Percentiles rank a stretch among this genome's conserved stretches.
Conservation (phyloP, 2,329 filamentous ascomycete genomes). For the Colletotrichum filicis region DNA sequence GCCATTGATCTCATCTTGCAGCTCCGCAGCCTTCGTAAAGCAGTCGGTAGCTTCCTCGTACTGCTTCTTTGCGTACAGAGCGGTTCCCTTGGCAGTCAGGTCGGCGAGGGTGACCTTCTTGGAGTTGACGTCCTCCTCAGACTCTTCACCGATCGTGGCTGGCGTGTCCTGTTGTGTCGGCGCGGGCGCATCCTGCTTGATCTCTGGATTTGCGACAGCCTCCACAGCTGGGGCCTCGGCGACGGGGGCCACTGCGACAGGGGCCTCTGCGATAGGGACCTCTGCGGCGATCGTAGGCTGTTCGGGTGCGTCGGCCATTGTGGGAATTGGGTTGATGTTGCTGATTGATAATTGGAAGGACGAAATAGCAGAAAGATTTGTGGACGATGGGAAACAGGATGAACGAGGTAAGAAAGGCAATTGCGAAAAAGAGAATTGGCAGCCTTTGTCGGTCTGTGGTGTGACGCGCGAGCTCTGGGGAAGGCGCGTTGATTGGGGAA, state of each 20-base stretch:
- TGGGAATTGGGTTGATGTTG: neutral
- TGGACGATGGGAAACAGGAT: neutral
- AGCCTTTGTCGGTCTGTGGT: slow-evolving; percentile 22
- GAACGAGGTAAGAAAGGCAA: neutral
- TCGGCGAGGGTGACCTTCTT: slow-evolving; percentile 77
- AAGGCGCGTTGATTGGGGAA: slow-evolving; percentile 38
- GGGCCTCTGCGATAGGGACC: slow-evolving; percentile 33
- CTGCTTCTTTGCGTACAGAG: slow-evolving; percentile 90
- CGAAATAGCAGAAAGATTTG: neutral
- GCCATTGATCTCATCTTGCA: slow-evolving; percentile 92
- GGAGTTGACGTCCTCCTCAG: slow-evolving; percentile 59
- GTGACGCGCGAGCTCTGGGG: slow-evolving; percentile 32
- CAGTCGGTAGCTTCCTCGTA: slow-evolving; percentile 87
- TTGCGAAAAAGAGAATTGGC: slow-evolving; percentile 8
- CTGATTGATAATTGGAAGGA: neutral
- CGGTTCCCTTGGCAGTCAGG: slow-evolving; percentile 81
- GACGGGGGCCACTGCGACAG: slow-evolving; percentile 12
- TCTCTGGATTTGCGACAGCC: slow-evolving; percentile 38
- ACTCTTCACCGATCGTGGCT: slow-evolving; percentile 22
- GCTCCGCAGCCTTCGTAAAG: slow-evolving; percentile 87
- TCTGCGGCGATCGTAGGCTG: slow-evolving; percentile 39
- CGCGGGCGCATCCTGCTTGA: slow-evolving; percentile 29
- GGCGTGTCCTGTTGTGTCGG: slow-evolving; percentile 26
- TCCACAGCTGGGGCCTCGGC: slow-evolving; percentile 26
- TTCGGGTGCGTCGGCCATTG: slow-evolving; percentile 45